Evolutionary conservation across 169 alveolate species (phyloP).

Genomic region (Plasmodium ovale): DNA sequence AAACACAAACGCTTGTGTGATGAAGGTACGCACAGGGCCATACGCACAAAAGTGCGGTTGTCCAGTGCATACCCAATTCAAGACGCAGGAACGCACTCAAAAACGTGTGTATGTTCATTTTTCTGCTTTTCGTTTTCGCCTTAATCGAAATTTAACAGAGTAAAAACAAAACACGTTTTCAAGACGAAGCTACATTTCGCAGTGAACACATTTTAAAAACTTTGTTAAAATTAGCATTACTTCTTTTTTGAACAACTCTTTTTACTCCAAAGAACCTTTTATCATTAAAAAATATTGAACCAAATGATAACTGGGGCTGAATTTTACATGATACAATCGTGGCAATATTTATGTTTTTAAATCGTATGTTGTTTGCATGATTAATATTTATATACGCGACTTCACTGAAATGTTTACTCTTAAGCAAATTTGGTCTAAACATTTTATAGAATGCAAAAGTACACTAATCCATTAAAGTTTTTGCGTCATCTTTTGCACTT

Average conservation of each 20-base stretch:
- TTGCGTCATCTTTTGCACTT: constrained; percentile 18
- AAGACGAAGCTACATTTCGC: not conserved
- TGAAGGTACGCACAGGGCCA: not conserved
- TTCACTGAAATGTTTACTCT: constrained; percentile 19
- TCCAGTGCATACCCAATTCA: not conserved
- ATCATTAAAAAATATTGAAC: constrained; percentile 26
- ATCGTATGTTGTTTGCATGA: not conserved
- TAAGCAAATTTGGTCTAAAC: constrained; percentile 27
- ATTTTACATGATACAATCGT: constrained; percentile 29
- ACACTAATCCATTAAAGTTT: constrained; percentile 2
- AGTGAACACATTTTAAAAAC: not conserved
- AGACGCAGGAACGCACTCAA: not conserved
- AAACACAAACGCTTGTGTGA: constrained; percentile 3
- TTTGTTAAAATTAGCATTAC: constrained; percentile 22
- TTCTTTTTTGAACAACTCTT: constrained; percentile 75
- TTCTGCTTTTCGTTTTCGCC: not conserved
- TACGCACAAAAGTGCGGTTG: too few relatives aligned
- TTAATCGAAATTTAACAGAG: not conserved
- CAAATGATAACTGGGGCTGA: constrained; percentile 9
- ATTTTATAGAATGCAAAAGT: constrained; percentile 35
- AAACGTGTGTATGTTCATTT: not conserved
- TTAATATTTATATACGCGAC: constrained; percentile 26
- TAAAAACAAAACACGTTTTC: not conserved
- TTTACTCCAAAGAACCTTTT: constrained; percentile 67
- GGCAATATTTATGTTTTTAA: constrained; percentile 11